Evolutionary conservation across 2,329 filamentous ascomycete genomes (phyloP).

Genomic region (Cladobotryum protrusum): DNA sequence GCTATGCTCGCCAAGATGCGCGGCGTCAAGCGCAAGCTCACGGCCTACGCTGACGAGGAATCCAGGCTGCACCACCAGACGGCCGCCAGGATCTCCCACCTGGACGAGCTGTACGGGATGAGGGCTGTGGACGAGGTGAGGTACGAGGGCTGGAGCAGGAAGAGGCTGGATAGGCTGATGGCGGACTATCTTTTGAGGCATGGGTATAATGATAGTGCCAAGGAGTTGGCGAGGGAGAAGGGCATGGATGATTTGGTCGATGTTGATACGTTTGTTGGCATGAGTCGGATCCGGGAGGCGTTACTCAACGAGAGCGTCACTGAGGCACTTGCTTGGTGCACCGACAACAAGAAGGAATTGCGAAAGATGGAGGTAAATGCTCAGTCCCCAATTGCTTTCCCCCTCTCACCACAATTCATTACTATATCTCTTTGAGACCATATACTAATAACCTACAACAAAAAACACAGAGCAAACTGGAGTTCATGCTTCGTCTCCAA

Average conservation of each 20-base stretch:
- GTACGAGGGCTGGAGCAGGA: slow-evolving; percentile 85
- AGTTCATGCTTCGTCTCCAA: slow-evolving; percentile 89
- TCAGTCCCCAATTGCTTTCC: not conserved
- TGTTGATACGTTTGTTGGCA: slow-evolving; percentile 78
- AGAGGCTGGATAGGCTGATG: slow-evolving; percentile 73
- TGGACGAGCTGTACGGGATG: slow-evolving; percentile 75
- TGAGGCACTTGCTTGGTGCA: slow-evolving; percentile 84
- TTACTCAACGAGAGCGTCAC: slow-evolving; percentile 63
- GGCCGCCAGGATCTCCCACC: slow-evolving; percentile 69
- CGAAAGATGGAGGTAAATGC: slow-evolving; percentile 71
- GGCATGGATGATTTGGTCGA: slow-evolving; percentile 78
- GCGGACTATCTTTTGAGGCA: slow-evolving; percentile 88
- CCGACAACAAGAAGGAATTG: slow-evolving; percentile 85
- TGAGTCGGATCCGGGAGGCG: slow-evolving; percentile 69
- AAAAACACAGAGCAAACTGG: slow-evolving; percentile 64
- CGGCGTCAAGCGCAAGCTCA: slow-evolving; percentile 81
- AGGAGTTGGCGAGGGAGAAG: slow-evolving; percentile 66
- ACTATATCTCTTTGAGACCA: not conserved
- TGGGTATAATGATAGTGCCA: slow-evolving; percentile 74
- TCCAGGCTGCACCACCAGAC: slow-evolving; percentile 67
- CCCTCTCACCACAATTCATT: too few species aligned
- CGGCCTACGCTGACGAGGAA: slow-evolving; percentile 72
- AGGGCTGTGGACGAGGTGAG: slow-evolving; percentile 81
- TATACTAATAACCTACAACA: too few species aligned
- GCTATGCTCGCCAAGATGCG: slow-evolving; percentile 80